Evolutionary conservation across 1,139 yeast species (phyloP).

Genomic region (Ogataea hybrid): DNA sequence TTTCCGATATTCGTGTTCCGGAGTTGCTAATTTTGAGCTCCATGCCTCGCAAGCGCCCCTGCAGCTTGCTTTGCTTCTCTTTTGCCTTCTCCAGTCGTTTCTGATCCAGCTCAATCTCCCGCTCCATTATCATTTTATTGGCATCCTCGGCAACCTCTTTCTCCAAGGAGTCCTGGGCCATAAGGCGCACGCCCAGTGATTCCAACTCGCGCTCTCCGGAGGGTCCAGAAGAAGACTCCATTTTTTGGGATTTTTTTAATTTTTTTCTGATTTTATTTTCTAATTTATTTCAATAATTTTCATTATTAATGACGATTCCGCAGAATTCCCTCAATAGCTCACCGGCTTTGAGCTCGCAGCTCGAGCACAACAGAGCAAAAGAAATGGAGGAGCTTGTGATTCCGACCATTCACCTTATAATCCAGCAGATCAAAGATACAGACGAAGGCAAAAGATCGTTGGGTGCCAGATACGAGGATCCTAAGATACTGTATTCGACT

Average conservation of each 20-base stretch:
- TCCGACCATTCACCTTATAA: conserved; percentile 36
- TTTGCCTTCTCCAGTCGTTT: conserved; percentile 69
- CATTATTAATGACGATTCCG: conserved; percentile 6
- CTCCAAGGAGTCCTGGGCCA: conserved; percentile 78
- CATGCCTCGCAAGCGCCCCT: conserved; percentile 44
- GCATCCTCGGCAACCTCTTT: conserved; percentile 69
- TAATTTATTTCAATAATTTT: not conserved
- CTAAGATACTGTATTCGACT: conserved; percentile 33
- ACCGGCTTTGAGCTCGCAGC: conserved; percentile 7
- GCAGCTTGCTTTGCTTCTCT: conserved; percentile 43
- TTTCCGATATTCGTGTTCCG: conserved; percentile 63
- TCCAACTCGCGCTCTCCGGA: conserved; percentile 26
- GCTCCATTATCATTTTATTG: conserved; percentile 52
- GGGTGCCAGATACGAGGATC: conserved; percentile 36
- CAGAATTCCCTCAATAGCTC: not conserved
- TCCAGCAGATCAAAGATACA: conserved; percentile 40
- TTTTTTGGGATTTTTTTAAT: not conserved
- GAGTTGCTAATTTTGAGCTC: conserved; percentile 50
- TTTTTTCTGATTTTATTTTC: not conserved
- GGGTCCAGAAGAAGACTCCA: conserved; percentile 5
- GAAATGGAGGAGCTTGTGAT: conserved; percentile 46
- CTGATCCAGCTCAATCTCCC: conserved; percentile 71
- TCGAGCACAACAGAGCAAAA: conserved; percentile 37
- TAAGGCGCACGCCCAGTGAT: conserved; percentile 47
- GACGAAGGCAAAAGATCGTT: conserved; percentile 35